Base-by-base conservation (phyloP, 164 flowering plant species). In the Liquidambar formosana region DNA sequence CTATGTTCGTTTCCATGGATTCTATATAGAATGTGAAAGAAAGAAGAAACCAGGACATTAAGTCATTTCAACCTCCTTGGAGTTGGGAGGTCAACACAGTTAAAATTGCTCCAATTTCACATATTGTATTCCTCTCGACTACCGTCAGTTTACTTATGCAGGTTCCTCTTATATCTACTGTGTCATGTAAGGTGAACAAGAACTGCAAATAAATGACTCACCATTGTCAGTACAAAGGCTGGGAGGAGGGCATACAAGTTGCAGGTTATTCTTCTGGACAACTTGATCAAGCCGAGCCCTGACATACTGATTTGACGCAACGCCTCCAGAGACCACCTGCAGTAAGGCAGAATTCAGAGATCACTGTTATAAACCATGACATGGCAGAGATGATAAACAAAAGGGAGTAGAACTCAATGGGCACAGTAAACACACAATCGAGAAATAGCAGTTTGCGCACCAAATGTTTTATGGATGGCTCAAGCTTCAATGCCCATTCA, bases 171-270 rank as follows among this genome's bases (percentile, higher is more conserved):
- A 33, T 2, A 33, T 33, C 41, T 33, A 33, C 41, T 33, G 41
- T 33, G 6, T 33, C 23, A 13, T 23, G 5, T 18, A 25, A 63
- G 61, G 25, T 19, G 51, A 45, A 66, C 27, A 38, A 13, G 23
- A 41, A n/a, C 27, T 23, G 13, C 18, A 64, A 15, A 47, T 12
- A 54, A 14, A 13, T 57, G 52, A 76, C 79, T 68, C 76, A 89
- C 98, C 98, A 83, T 94, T 94, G 77, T 94, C 98, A 27, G 98
- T 94, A 72, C 98, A 94, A 64, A 94, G 97, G 57, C 81, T 79
- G 70, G 97, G 97, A 79, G 99, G 97, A 81, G 99, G 99, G 71
- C 99, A 92, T 26, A 95, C 86, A 71, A 95, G 97, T 61, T 65
- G 84, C 74, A 92, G 77, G 62, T 78, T 80, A 1, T 79, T 86